A percentile compares a stretch with the other conserved stretches of the same genome.
Conservation (phyloP, 352 stramenopile genomes). For the Pythium angustatum region DNA sequence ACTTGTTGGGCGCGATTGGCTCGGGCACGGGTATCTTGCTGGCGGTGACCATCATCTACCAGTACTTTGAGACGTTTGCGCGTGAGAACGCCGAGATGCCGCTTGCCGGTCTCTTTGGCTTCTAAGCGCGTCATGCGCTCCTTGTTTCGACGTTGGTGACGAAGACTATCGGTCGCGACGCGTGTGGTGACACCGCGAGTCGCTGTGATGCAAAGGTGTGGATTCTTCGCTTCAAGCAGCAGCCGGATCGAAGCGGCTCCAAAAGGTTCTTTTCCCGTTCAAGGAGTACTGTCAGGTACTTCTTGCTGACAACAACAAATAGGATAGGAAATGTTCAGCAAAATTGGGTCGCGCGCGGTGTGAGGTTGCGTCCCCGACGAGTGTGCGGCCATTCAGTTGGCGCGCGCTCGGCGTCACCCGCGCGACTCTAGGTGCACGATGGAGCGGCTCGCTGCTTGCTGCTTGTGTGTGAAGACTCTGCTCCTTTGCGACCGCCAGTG, state of each 20-base stretch:
- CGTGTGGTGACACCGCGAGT: background rate
- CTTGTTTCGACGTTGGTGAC: slow-evolving; percentile 11
- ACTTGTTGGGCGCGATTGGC: slow-evolving; percentile 98
- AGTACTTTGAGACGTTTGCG: slow-evolving; percentile 98
- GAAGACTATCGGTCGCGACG: background rate
- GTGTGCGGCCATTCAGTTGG: slow-evolving; percentile 56
- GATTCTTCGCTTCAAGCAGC: background rate
- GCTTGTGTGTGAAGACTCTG: slow-evolving; percentile 7
- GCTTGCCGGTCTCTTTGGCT: slow-evolving; percentile 78
- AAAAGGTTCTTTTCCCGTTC: slow-evolving; percentile 81
- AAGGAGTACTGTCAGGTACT: slow-evolving; percentile 86
- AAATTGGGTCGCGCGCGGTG: slow-evolving; percentile 70
- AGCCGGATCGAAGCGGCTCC: slow-evolving; percentile 35
- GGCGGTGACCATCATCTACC: slow-evolving; percentile 99
- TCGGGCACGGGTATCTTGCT: slow-evolving; percentile 99
- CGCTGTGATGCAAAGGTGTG: background rate
- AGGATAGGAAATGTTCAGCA: slow-evolving; percentile 38
- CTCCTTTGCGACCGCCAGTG: background rate
- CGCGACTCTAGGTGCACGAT: slow-evolving; percentile 75
- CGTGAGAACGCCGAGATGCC: slow-evolving; percentile 91
- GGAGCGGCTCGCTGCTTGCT: slow-evolving; percentile 26
- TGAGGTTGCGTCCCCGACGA: slow-evolving; percentile 36
- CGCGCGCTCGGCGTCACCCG: slow-evolving; percentile 51
- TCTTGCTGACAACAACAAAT: slow-evolving; percentile 70
- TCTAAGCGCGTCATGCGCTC: slow-evolving; percentile 52